These are phyloP conservation scores for Pythium periplocum DNA, from an alignment of 352 stramenopile species.

Conservation along the genomic window DNA sequence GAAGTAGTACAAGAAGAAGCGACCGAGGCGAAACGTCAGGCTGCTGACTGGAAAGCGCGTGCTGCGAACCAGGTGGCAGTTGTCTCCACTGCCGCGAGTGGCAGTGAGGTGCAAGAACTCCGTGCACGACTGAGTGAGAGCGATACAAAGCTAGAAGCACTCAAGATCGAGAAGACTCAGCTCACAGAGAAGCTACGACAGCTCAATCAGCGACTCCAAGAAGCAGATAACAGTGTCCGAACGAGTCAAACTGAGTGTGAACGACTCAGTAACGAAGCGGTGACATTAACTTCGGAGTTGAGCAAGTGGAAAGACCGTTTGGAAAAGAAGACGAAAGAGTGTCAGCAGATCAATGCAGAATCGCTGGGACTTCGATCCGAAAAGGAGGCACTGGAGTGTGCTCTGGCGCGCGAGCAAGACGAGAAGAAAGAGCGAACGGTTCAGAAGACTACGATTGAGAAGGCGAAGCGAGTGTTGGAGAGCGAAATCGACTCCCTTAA, in stretches of 20 bases:
- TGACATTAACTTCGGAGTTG: slow-evolving; percentile 14
- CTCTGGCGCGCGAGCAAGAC: slow-evolving; percentile 19
- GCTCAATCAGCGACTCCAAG: slow-evolving; percentile 10
- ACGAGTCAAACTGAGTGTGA: slow-evolving; percentile 14
- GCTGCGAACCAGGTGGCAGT: slow-evolving; percentile 2
- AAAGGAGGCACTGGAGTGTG: slow-evolving; percentile 21
- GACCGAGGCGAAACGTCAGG: slow-evolving; percentile 15
- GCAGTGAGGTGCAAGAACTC: slow-evolving; percentile 14
- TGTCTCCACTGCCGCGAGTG: background rate
- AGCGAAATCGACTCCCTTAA: slow-evolving; percentile 17
- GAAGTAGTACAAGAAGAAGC: slow-evolving; percentile 29
- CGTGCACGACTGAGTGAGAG: slow-evolving; percentile 21
- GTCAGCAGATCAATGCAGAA: slow-evolving; percentile 17
- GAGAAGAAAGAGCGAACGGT: slow-evolving; percentile 21
- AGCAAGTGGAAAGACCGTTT: slow-evolving; percentile 27
- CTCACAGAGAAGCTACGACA: slow-evolving; percentile 25
- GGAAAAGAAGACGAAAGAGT: slow-evolving; percentile 32
- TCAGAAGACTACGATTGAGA: slow-evolving; percentile 17
- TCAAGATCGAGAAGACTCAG: slow-evolving; percentile 25
- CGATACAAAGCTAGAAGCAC: slow-evolving; percentile 18
- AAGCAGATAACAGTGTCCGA: slow-evolving; percentile 15
- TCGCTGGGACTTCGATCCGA: slow-evolving; percentile 22
- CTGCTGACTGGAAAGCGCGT: slow-evolving; percentile 10
- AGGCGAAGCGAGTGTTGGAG: slow-evolving; percentile 24
- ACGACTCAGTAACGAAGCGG: slow-evolving; percentile 14